These are phyloP conservation scores for Eimeria nieschulzi DNA, from an alignment of 169 alveolate species.

Conservation along the genomic window DNA sequence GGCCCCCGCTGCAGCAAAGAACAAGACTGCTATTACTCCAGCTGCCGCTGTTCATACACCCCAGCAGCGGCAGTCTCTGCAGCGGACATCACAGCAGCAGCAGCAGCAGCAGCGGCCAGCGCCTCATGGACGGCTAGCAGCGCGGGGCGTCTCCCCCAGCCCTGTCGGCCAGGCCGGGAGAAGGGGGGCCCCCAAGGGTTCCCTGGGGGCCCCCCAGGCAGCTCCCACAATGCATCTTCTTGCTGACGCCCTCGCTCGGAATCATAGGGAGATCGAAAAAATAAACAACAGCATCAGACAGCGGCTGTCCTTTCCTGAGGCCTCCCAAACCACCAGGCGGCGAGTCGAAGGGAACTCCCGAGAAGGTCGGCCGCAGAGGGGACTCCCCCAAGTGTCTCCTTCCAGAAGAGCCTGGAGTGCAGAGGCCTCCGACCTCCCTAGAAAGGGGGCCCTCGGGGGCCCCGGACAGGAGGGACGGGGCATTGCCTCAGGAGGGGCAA, in stretches of 20 bases:
- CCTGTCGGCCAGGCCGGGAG: not conserved
- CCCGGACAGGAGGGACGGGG: too few species aligned
- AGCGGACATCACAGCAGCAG: not conserved
- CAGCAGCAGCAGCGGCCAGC: too few species aligned
- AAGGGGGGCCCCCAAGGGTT: not conserved
- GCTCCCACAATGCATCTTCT: not conserved
- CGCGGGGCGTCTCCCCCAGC: not conserved
- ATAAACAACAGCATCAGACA: not conserved
- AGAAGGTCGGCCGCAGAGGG: too few species aligned
- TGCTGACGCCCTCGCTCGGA: not conserved
- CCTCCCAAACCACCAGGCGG: too few species aligned
- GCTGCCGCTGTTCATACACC: not conserved
- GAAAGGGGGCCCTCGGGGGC: too few species aligned
- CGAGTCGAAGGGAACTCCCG: too few species aligned
- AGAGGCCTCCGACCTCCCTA: not conserved
- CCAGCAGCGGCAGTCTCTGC: not conserved
- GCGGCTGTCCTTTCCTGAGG: not conserved
- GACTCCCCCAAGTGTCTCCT: not conserved
- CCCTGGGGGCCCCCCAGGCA: not conserved
- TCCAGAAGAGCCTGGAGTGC: not conserved
- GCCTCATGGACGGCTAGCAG: not conserved
- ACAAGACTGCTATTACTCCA: not conserved
- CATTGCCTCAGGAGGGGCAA: too few species aligned
- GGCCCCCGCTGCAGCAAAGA: too few species aligned
- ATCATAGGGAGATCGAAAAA: not conserved